Percentiles rank a stretch among this genome's conserved stretches.
phyloP scores from a whole-genome alignment of 208 protist species.

The Leishmania tarentolae region DNA sequence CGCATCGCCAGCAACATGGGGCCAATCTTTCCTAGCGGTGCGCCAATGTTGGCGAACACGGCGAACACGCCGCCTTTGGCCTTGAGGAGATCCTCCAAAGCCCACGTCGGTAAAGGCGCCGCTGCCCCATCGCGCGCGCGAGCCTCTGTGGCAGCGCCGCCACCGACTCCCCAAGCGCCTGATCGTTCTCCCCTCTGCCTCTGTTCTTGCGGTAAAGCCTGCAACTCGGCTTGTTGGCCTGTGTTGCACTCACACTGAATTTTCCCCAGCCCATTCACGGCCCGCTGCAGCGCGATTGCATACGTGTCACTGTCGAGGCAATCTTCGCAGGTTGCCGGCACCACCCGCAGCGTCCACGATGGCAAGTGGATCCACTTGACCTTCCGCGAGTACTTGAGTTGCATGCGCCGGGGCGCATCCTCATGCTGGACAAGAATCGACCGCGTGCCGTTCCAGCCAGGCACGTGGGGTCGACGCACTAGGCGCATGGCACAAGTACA shows the following conservation, averaged over 20 bases:
- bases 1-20: conserved; percentile 27
- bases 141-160: neutral
- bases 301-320: conserved; percentile 3
- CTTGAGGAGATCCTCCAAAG: neutral
- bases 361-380: conserved; percentile 21
- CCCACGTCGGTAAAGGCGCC: neutral
- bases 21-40: conserved; percentile 22
- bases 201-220: neutral
- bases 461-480: neutral
- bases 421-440: conserved; percentile 8
- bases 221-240: neutral
- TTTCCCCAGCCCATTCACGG: neutral
- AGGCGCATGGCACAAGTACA: neutral
- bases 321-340: conserved; percentile 11
- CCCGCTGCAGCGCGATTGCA: neutral
- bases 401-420: conserved; percentile 5
- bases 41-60: conserved; percentile 10
- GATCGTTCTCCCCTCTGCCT: no score
- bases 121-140: neutral
- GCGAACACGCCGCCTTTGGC: neutral
- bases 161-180: neutral
- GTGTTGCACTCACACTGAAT: neutral
- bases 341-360: conserved; percentile 26
- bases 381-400: neutral
- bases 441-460: neutral